Conservation (phyloP, 2,329 filamentous ascomycete genomes). For the Cladosporium halotolerans region DNA sequence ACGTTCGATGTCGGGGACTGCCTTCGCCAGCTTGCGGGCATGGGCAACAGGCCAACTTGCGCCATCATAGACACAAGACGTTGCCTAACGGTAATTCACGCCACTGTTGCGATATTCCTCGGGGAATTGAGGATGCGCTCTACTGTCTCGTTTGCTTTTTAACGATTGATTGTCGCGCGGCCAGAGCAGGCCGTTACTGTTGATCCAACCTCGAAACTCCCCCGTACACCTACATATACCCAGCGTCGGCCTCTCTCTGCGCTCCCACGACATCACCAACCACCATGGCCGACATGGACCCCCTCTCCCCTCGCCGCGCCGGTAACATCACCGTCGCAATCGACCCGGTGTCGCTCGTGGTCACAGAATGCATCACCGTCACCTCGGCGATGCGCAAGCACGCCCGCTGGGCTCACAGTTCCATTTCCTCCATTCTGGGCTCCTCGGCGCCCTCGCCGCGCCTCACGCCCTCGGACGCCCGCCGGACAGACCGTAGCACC, state of each 20-base stretch:
- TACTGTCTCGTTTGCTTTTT: neutral
- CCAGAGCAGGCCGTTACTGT: neutral
- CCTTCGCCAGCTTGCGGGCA: neutral
- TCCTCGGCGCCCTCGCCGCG: constrained; percentile 12
- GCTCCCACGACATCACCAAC: neutral
- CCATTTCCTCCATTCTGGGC: constrained; percentile 89
- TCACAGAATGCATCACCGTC: constrained; percentile 97
- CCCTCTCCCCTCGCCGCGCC: neutral
- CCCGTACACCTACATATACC: constrained; percentile 4
- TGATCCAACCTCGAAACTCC: neutral
- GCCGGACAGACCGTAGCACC: constrained; percentile 18
- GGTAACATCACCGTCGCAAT: constrained; percentile 27
- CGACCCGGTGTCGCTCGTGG: constrained; percentile 58
- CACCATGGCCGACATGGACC: constrained; percentile 7
- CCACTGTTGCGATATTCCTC: neutral
- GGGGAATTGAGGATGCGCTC: neutral
- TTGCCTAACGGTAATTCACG: neutral
- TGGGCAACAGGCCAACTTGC: neutral
- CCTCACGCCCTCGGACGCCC: constrained; percentile 14
- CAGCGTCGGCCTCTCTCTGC: neutral
- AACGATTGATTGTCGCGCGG: neutral
- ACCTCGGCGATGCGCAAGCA: constrained; percentile 98
- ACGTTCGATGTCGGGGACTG: neutral
- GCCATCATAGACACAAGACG: neutral
- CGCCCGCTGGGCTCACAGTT: constrained; percentile 91